Evolutionary conservation across 2,329 filamentous ascomycete genomes (phyloP).

Genomic region (Xylariaceae sp.): DNA sequence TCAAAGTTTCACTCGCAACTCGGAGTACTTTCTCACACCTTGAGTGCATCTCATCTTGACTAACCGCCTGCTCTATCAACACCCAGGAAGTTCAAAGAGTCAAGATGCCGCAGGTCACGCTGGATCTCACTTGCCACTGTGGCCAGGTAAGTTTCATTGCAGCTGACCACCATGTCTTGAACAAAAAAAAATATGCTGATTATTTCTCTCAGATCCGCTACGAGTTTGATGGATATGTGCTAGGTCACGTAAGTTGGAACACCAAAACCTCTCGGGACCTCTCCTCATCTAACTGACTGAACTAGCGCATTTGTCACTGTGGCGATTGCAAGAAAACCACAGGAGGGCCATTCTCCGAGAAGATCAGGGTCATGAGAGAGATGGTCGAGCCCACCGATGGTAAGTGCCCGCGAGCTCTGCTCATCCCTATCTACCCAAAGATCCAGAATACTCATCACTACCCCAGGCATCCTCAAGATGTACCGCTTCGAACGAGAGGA

Average conservation of each 20-base stretch:
- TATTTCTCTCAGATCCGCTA: slow-evolving; percentile 2
- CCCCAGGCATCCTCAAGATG: neutral
- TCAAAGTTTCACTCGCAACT: too few relatives aligned
- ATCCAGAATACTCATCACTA: neutral
- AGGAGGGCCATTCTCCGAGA: slow-evolving; percentile 7
- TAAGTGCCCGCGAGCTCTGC: slow-evolving; percentile 1
- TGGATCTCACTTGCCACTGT: slow-evolving; percentile 5
- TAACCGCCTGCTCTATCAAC: too few relatives aligned
- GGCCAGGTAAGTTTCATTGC: slow-evolving; percentile 9
- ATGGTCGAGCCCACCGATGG: neutral
- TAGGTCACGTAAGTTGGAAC: slow-evolving; percentile 6
- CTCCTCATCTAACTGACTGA: slow-evolving; percentile 4
- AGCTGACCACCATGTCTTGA: neutral
- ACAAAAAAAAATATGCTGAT: neutral
- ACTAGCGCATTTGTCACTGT: slow-evolving; percentile 20
- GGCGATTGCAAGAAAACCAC: slow-evolving; percentile 14
- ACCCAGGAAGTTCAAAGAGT: neutral
- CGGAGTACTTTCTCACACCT: too few relatives aligned
- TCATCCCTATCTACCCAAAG: neutral
- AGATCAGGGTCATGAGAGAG: neutral
- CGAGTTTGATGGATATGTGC: neutral
- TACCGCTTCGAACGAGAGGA: neutral
- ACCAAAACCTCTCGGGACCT: neutral
- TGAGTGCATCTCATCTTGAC: too few relatives aligned
- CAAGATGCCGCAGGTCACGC: neutral